These are phyloP conservation scores for Phytophthora podocarpi DNA, from an alignment of 352 stramenopile genomes.

Conservation along the genomic window DNA sequence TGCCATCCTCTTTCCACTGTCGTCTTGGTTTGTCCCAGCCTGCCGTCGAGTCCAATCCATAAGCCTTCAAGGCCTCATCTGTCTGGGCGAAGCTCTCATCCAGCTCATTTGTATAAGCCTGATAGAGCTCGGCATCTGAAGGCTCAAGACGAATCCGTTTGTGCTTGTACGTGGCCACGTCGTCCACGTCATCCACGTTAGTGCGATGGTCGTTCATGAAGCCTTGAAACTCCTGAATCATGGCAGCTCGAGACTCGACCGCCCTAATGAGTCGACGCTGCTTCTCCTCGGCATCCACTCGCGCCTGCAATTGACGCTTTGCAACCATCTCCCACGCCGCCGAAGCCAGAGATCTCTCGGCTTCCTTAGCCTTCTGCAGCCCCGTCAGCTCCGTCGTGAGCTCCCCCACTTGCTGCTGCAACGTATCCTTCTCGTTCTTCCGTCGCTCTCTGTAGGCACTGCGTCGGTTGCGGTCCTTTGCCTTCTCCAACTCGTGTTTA, in stretches of 20 bases:
- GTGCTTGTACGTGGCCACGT: conserved; percentile 14
- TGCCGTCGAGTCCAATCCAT: conserved; percentile 10
- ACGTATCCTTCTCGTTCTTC: conserved; percentile 9
- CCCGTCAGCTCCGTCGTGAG: conserved; percentile 14
- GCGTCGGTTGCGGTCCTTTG: conserved; percentile 24
- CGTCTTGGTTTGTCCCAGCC: conserved; percentile 1
- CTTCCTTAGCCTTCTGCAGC: not conserved
- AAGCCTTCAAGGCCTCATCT: conserved; percentile 15
- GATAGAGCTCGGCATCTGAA: conserved; percentile 18
- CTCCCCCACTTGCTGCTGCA: conserved; percentile 22
- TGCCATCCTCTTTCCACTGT: conserved; percentile 16
- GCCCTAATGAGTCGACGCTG: conserved; percentile 7
- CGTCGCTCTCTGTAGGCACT: conserved; percentile 19
- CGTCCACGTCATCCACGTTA: not conserved
- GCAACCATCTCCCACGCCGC: conserved; percentile 22
- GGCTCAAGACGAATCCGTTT: conserved; percentile 24
- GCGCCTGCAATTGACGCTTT: conserved; percentile 19
- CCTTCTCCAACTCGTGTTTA: conserved; percentile 21
- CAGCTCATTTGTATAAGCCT: conserved; percentile 2
- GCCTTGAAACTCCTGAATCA: conserved; percentile 18
- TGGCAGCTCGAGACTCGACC: conserved; percentile 3
- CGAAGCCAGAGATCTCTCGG: conserved; percentile 1
- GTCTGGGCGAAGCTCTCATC: conserved; percentile 7
- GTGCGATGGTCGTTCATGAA: not conserved
- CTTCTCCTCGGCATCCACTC: conserved; percentile 15